Percentiles rank a stretch among this genome's conserved stretches.
Conservation (phyloP, 2,329 filamentous ascomycete genomes). For the Fusarium praegraminearum region DNA sequence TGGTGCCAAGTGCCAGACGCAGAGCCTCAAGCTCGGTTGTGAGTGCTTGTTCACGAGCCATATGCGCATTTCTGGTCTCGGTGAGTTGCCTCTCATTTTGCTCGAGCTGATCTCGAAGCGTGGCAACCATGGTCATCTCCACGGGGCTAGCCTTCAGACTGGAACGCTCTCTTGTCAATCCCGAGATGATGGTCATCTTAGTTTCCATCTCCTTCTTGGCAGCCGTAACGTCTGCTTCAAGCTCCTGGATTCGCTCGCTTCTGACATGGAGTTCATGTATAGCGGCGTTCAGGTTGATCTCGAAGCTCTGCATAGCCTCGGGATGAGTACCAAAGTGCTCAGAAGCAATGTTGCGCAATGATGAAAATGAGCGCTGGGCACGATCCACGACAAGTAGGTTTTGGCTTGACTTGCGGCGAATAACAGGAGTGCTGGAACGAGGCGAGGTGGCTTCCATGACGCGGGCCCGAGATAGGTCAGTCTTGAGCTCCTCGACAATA, state of each 20-base stretch:
- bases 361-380: conserved; percentile 89
- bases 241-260: conserved; percentile 88
- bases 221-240: conserved; percentile 85
- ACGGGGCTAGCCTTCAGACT: conserved; percentile 87
- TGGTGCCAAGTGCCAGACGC: conserved; percentile 62
- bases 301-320: conserved; percentile 91
- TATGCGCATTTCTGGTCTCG: conserved; percentile 77
- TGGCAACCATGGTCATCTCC: conserved; percentile 90
- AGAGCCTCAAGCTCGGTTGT: conserved; percentile 77
- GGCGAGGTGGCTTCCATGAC: conserved; percentile 70
- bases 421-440: conserved; percentile 77
- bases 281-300: conserved; percentile 88
- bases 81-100: conserved; percentile 86
- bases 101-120: conserved; percentile 87
- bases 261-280: conserved; percentile 91
- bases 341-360: conserved; percentile 85
- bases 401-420: conserved; percentile 93
- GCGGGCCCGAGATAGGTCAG: conserved; percentile 83
- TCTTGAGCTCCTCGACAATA: conserved; percentile 91
- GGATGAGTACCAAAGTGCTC: conserved; percentile 87
- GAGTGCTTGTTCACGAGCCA: conserved; percentile 80
- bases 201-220: conserved; percentile 96
- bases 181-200: conserved; percentile 96
- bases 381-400: conserved; percentile 89
- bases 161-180: conserved; percentile 90